Conservation (phyloP, 768 basidiomycete species). For the Inosperma sp. region DNA sequence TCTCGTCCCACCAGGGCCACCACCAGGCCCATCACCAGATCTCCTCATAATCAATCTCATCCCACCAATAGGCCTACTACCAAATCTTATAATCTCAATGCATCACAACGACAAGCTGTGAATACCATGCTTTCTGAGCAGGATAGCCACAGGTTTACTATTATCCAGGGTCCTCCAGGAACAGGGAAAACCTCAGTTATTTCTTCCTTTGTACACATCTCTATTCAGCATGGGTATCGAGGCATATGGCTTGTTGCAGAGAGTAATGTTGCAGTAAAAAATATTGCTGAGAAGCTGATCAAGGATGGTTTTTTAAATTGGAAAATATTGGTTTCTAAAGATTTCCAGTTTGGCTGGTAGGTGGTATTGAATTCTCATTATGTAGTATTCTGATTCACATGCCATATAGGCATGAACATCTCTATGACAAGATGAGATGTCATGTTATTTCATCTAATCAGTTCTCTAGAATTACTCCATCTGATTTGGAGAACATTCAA, state of each 20-base stretch:
- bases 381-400: constrained; percentile 5
- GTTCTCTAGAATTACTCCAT: constrained; percentile 24
- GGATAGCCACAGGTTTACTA: constrained; percentile 34
- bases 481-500: constrained; percentile 35
- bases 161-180: constrained; percentile 58
- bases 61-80: too few species aligned
- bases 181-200: constrained; percentile 76
- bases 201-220: constrained; percentile 52
- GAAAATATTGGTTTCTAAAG: constrained; percentile 64
- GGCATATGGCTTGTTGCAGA: constrained; percentile 82
- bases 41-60: too few species aligned
- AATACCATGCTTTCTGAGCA: constrained; percentile 42
- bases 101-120: constrained; percentile 45
- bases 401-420: constrained; percentile 68
- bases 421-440: constrained; percentile 45
- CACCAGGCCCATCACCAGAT: too few species aligned
- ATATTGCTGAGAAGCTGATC: constrained; percentile 79
- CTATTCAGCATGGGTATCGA: constrained; percentile 36
- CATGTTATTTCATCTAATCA: constrained; percentile 51
- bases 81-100: constrained; percentile 27
- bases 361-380: constrained; percentile 11
- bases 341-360: constrained; percentile 66
- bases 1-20: neutral
- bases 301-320: constrained; percentile 49
- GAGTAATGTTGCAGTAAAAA: constrained; percentile 85